Conservation (phyloP, 768 basidiomycete genomes). For the Paxillus involutus region DNA sequence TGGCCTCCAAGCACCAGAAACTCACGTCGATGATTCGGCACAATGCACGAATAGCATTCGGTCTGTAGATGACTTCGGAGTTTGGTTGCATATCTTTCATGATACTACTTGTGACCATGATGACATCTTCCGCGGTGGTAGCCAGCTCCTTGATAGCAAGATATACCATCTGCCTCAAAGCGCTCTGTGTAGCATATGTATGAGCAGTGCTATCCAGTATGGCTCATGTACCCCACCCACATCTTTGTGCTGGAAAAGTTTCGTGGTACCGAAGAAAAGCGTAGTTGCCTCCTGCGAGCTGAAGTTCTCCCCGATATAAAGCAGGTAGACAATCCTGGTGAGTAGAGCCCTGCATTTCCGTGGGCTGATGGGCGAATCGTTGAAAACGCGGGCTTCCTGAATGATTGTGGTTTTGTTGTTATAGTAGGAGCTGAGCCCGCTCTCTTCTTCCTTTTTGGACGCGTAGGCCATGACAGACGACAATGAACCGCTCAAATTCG, state of each 20-base stretch:
- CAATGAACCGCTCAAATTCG: slow-evolving; percentile 18
- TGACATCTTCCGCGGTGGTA: slow-evolving; percentile 95
- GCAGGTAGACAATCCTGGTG: slow-evolving; percentile 93
- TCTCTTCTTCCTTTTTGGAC: slow-evolving; percentile 97
- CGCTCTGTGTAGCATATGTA: slow-evolving; percentile 54
- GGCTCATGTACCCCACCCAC: slow-evolving; percentile 49
- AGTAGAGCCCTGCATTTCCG: slow-evolving; percentile 95
- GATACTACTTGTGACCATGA: slow-evolving; percentile 99
- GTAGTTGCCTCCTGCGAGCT: slow-evolving; percentile 95
- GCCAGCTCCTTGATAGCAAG: slow-evolving; percentile 98
- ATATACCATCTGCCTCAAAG: slow-evolving; percentile 96
- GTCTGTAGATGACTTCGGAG: slow-evolving; percentile 96
- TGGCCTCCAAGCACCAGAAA: slow-evolving; percentile 35
- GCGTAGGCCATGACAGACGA: slow-evolving; percentile 69
- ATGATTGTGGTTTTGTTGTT: slow-evolving; percentile 98
- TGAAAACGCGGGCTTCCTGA: slow-evolving; percentile 98
- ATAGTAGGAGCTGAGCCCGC: slow-evolving; percentile 86
- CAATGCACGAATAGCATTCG: slow-evolving; percentile 95
- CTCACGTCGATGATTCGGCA: slow-evolving; percentile 97
- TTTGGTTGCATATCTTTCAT: slow-evolving; percentile 99
- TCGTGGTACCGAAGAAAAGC: slow-evolving; percentile 98
- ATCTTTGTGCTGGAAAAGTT: slow-evolving; percentile 99
- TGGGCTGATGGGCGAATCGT: slow-evolving; percentile 98
- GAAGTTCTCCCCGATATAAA: slow-evolving; percentile 96
- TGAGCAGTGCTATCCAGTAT: slow-evolving; percentile 5